Evolutionary conservation across 2,329 filamentous ascomycete species (phyloP), one percentile per base, ranked within the genome.

Genomic region (Diplodia mutila): DNA sequence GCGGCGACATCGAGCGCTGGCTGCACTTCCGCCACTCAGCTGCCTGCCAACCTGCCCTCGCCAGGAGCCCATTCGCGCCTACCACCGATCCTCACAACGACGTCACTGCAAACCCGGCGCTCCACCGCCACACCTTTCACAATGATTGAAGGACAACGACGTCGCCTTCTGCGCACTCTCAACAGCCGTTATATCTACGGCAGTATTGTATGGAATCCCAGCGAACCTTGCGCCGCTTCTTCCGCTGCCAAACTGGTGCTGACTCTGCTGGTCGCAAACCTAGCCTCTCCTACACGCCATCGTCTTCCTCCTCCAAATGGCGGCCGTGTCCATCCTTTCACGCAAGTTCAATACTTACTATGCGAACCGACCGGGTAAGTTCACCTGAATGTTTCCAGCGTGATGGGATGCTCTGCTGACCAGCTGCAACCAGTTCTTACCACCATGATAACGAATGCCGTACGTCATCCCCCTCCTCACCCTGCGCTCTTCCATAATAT

Each of bases 361-460:
- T 86, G 90, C 92, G 72, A 90, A 93, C 76, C 91, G 92, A 76
- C 95, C 94, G 75, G 84, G 91, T 94, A 85, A 72, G 86, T 25
- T n/a, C 61, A 42, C 12, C 34, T 25, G 27, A 4, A 54, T 8
- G 4, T 46, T 8, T 52, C 11, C 1, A 23, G 12, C 21, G n/a
- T n/a, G n/a, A 8, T 29, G 14, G 23, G 34, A 65, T 37, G 64
- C 53, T 3, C n/a, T 21, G 48, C 65, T 67, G 29, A 67, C 32
- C 8, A 21, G 11, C 9, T 54, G 67, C 34, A 39, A 68, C 68
- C 77, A 91, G 92, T 99, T 51, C 87, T 99, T 75, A 99, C 95
- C 70, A 99, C 97, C 81, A 99, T 99, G 94, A 92, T 97, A 77
- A 97, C 94, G 78, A 99, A 99, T 83, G 92, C 95, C 72, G 90